Base-by-base conservation (phyloP, 306 rosid genomes). In the Cucurbita ficifolia region DNA sequence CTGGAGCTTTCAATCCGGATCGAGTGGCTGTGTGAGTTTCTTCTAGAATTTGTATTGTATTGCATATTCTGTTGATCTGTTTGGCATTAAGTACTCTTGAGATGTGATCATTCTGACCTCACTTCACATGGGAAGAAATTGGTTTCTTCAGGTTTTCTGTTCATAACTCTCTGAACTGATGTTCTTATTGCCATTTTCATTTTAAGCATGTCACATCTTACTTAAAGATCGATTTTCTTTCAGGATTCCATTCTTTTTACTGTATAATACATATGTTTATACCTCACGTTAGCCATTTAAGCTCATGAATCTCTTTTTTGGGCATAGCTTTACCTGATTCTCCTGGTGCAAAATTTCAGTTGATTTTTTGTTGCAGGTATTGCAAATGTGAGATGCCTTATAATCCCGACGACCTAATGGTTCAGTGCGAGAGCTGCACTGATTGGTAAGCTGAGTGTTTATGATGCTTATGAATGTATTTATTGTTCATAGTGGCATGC, bases 361-460 rank as follows among this genome's bases (percentile, higher is more conserved):
- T 70, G 8, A 72, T 80, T 72, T 77, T 46, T 45, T 63, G 46
- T 84, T 78, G 86, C 91, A 95, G 99, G 84, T 95, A 91, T 83
- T 95, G 99, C 86, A 95, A 95, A 82, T 95, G 99, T 77, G 99
- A 95, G 89, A 95, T 95, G 99, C 99, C 99, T 52, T 95, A 95
- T 79, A 95, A 95, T 54, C 99, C 99, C 9, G 99, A 95, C 67
- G 97, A 95, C 76, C 84, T 95, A 67, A 95, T 95, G 99, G 92
- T 95, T 76, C 99, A 95, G 76, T 95, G 99, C 45, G 99, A 95
- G 75, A 89, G 86, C 64, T 95, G 99, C 84, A 86, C 76, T 78
- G 99, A 95, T 73, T 95, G 99, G 99, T 95, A 83, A 82, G 92
- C 83, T 62, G 24, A 36, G 49, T 50, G 52, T 50, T 72, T 16